Evolutionary conservation across 75 land plant species (phyloP), one percentile per base, ranked within the genome.

Genomic region (Pinus taeda): DNA sequence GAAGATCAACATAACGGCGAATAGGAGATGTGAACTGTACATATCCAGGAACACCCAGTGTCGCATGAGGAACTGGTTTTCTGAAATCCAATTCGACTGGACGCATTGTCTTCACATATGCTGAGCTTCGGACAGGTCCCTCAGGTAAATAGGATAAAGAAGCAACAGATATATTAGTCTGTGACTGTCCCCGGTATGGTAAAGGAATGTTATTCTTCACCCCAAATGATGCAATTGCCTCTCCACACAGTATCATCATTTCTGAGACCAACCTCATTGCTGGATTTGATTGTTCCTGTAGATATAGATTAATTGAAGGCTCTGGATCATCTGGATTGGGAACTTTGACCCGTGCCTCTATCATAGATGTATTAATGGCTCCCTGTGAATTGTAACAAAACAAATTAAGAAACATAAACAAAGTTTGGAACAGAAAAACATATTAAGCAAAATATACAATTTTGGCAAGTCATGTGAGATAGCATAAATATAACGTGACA

Each of bases 211-310:
- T 87, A 49, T 91, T 85, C 73, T 33, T 57, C 63, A 84, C 85
- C 45, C 99, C 99, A 88, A 78, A 91, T 7, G 85, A 79, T 17
- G 99, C 98, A 64, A 97, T 74, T 74, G 83, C 92, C 81, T 97
- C 99, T 45, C 98, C 98, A 91, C 99, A 97, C 39, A 93, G 86
- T 65, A 97, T 88, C 99, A 97, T 97, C 96, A 97, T 92, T 76
- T 97, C 99, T 39, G 96, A 83, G 56, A 97, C 99, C 83, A 97
- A 90, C 30, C 90, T 92, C 79, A 84, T 85, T 59, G 99, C 89
- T 57, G 96, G 94, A 60, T 83, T 86, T 21, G 90, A 75, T 65
- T 83, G 93, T 76, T 97, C 82, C 57, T 83, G 84, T 66, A 97
- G 83, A 71, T 88, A 90, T 5, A 97, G 74, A 57, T 84, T 85